Percentiles rank a stretch among this genome's conserved stretches.
Conservation (phyloP, 129 eudicot genomes). For the Tagetes erecta region DNA sequence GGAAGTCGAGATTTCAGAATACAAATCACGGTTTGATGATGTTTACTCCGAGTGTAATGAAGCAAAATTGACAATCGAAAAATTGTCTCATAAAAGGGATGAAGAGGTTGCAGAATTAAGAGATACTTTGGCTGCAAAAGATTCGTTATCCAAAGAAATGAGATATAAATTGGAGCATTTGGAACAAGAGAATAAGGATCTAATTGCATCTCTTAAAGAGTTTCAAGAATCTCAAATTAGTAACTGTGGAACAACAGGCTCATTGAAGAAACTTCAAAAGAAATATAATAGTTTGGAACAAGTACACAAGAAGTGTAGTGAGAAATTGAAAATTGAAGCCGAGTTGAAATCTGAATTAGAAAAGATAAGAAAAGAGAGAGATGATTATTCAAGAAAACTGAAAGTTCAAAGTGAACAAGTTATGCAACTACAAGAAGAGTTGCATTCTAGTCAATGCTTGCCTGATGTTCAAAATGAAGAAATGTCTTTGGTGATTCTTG, state of each 20-base stretch:
- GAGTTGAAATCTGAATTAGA: conserved; percentile 49
- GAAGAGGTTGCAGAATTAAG: conserved; percentile 58
- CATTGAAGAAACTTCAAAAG: conserved; percentile 48
- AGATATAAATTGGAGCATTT: conserved; percentile 47
- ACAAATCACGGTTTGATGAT: conserved; percentile 48
- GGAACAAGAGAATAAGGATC: conserved; percentile 64
- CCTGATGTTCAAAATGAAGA: conserved; percentile 52
- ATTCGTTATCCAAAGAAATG: conserved; percentile 45
- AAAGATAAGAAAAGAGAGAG: conserved; percentile 40
- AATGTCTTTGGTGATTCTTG: conserved; percentile 36
- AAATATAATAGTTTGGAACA: conserved; percentile 53
- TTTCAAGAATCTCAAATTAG: conserved; percentile 52
- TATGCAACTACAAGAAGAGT: conserved; percentile 40
- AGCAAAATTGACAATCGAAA: conserved; percentile 48
- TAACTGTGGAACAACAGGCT: conserved; percentile 35
- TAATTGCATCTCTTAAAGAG: conserved; percentile 49
- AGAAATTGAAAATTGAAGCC: conserved; percentile 51
- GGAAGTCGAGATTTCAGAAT: conserved; percentile 59
- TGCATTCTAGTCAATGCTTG: conserved; percentile 41
- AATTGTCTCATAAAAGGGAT: conserved; percentile 51
- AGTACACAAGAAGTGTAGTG: conserved; percentile 48
- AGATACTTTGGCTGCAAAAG: conserved; percentile 52
- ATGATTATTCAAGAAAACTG: conserved; percentile 34
- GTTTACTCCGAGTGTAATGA: conserved; percentile 47
- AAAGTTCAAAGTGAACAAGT: conserved; percentile 42